These are phyloP conservation scores for Oryza meyeriana DNA, from an alignment of 176 grass and related monocot species.

Conservation along the genomic window DNA sequence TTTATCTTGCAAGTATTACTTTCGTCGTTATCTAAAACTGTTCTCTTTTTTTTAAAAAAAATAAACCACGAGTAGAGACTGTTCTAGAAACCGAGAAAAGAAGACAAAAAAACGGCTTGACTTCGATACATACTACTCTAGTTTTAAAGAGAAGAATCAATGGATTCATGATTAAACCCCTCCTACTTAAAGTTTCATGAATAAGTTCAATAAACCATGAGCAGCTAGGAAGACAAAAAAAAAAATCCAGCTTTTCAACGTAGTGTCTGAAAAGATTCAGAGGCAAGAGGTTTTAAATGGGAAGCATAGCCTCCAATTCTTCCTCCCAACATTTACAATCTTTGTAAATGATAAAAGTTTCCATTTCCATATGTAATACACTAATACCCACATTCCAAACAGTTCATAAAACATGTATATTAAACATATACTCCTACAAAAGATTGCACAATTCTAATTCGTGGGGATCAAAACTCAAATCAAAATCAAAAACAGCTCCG, in stretches of 20 bases:
- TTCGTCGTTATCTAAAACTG: not conserved
- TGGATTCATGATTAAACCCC: too few species aligned
- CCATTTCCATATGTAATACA: not conserved
- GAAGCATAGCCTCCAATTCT: not conserved
- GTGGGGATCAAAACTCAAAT: not conserved
- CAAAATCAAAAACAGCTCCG: too few species aligned
- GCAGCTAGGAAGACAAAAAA: too few species aligned
- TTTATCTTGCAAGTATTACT: not conserved
- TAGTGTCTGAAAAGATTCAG: not conserved
- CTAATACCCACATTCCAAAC: not conserved
- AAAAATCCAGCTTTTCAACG: not conserved
- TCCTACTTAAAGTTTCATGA: too few species aligned
- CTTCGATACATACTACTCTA: not conserved
- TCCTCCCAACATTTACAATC: not conserved
- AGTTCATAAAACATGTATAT: not conserved
- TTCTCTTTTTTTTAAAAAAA: not conserved
- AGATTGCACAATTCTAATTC: not conserved
- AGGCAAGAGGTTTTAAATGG: not conserved
- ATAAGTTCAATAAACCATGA: too few species aligned
- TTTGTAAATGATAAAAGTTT: not conserved
- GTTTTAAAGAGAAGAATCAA: too few species aligned
- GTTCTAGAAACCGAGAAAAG: not conserved
- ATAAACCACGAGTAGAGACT: not conserved
- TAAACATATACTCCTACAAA: not conserved
- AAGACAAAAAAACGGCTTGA: not conserved